A percentile compares a stretch with the other conserved stretches of the same genome.
Evolutionary conservation across 2,329 filamentous ascomycete species (phyloP).

Genomic region (Dactylonectria macrodidyma): DNA sequence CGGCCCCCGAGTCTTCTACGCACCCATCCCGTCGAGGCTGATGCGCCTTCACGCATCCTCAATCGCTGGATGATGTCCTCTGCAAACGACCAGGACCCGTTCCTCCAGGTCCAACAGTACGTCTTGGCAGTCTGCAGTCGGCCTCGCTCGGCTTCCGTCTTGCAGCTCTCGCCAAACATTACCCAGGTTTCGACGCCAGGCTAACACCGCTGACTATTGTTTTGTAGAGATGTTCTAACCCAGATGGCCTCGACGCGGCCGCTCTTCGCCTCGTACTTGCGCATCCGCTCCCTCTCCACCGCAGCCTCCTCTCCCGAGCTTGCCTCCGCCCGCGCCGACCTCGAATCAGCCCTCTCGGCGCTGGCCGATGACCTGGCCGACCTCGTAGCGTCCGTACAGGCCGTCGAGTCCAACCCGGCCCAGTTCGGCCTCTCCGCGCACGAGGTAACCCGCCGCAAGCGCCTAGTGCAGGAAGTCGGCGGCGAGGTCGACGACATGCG

Average conservation of each 20-base stretch:
- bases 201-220: conserved; percentile 24
- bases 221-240: conserved; percentile 85
- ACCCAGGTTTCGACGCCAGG: conserved; percentile 8
- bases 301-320: conserved; percentile 86
- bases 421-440: conserved; percentile 87
- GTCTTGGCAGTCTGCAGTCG: conserved; percentile 39
- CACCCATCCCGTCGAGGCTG: conserved; percentile 19
- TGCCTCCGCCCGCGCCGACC: conserved; percentile 80
- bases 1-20: background rate
- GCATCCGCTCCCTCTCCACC: conserved; percentile 89
- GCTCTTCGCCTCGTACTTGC: conserved; percentile 94
- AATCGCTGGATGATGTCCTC: conserved; percentile 74
- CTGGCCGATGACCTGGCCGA: conserved; percentile 90
- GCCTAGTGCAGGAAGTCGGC: conserved; percentile 90
- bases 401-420: conserved; percentile 89
- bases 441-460: conserved; percentile 85
- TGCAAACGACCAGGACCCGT: conserved; percentile 77
- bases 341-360: conserved; percentile 74
- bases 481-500: conserved; percentile 92
- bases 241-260: conserved; percentile 86
- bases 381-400: conserved; percentile 87
- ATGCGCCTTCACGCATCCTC: conserved; percentile 41
- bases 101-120: conserved; percentile 81
- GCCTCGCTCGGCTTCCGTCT: conserved; percentile 9
- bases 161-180: conserved; percentile 20